Base-by-base conservation (phyloP, 2,329 filamentous ascomycete species). In the Ophiostoma pallidulum region DNA sequence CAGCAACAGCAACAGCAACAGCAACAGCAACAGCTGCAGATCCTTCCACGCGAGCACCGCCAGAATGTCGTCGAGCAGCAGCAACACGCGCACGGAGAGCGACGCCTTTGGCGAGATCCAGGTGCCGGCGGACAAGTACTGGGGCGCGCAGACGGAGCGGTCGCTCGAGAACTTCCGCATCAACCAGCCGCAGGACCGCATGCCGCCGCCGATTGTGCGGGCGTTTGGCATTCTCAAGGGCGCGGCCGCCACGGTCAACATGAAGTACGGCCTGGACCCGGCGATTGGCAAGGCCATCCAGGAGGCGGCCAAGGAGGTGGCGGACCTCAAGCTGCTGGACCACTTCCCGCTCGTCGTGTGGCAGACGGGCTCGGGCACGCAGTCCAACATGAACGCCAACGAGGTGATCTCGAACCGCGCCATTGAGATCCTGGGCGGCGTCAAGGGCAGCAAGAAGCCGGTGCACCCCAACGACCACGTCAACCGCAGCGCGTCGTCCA, bases 331-430 rank as follows among this genome's bases (percentile, higher is more conserved):
- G 77, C 83, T 97, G 60, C 68, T 94, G 62, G 90, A 96, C 68
- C 91, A 97, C 75, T 97, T 98, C 73, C 92, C 92, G 56, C 86
- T 97, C 52, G 91, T 97, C 49, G 91, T 98, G 63, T 98, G 92
- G 92, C 92, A 98, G 75, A 98, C 92, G 47, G 92, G 92, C 55
- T 97, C 92, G 43, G 92, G 92, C 64, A 97, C 92, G 26, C 92
- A 97, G 75, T 96, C 90, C 67, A 97, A 95, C 80, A 97, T 97
- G 92, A 98, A 98, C 73, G 90, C 91, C 65, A 98, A 98, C 74
- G 92, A 98, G 69, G 92, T 98, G 69, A 97, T 98, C 69, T 96
- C 91, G 56, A 98, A 97, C 79, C 87, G 92, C 57, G 92, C 92
- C 56, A 97, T 97, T 68, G 91, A 97, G 75, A 94, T 97, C 55